Conservation (phyloP, 2,329 filamentous ascomycete genomes). For the Metarhizium robertsii region DNA sequence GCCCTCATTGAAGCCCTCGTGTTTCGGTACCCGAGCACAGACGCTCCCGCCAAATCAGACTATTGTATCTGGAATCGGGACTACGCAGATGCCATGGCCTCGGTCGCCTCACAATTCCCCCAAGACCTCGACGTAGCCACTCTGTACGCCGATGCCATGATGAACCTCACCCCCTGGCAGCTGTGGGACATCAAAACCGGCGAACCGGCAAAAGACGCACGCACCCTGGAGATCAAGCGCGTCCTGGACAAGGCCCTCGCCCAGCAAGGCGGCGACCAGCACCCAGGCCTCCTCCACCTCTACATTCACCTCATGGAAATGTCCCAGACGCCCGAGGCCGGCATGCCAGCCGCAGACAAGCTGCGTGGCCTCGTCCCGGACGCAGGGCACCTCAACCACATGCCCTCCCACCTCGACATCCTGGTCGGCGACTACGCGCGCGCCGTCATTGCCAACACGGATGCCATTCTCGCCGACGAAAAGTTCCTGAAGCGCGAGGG, state of each 20-base stretch:
- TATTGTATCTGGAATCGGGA: slow-evolving; percentile 30
- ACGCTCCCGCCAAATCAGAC: slow-evolving; percentile 33
- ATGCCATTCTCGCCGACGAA: slow-evolving; percentile 59
- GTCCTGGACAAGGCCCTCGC: slow-evolving; percentile 39
- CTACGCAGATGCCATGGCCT: slow-evolving; percentile 30
- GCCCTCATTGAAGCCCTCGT: slow-evolving; percentile 55
- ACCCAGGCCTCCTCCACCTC: slow-evolving; percentile 64
- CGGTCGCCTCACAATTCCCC: slow-evolving; percentile 24
- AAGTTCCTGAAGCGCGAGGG: slow-evolving; percentile 52
- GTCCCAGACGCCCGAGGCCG: slow-evolving; percentile 56
- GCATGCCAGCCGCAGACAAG: slow-evolving; percentile 49
- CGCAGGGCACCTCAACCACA: slow-evolving; percentile 62
- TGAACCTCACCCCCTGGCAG: slow-evolving; percentile 39
- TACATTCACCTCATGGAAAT: slow-evolving; percentile 76
- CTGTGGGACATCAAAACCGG: slow-evolving; percentile 31
- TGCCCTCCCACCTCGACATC: slow-evolving; percentile 71
- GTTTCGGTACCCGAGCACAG: slow-evolving; percentile 46
- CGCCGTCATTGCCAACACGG: slow-evolving; percentile 57
- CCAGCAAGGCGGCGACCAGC: slow-evolving; percentile 27
- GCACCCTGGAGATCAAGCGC: slow-evolving; percentile 22
- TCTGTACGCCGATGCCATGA: slow-evolving; percentile 32
- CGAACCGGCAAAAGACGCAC: slow-evolving; percentile 20
- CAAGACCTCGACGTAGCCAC: slow-evolving; percentile 30
- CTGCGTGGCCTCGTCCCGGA: slow-evolving; percentile 59
- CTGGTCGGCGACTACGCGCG: slow-evolving; percentile 61